Evolutionary conservation across 164 flowering plant species (phyloP), one percentile per base, ranked within the genome.

Genomic region (Dillenia suffruticosa): DNA sequence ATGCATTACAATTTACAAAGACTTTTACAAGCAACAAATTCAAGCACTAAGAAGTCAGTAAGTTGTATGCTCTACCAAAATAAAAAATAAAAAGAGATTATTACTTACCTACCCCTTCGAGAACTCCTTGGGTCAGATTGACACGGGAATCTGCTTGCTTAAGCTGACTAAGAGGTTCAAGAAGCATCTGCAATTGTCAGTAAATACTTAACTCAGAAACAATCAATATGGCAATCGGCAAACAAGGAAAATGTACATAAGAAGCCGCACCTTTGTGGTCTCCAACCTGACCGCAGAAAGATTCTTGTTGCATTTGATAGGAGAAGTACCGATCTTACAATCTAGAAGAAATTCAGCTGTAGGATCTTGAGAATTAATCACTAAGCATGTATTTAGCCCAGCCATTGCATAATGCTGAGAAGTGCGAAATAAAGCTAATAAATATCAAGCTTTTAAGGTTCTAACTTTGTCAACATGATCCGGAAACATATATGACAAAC

Each of bases 51-150:
- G 32, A 26, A 26, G 32, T 26, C 32, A 26, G 5, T 26, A 26
- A 26, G 3, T 26, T 26, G 2, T 26, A 26, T 26, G 2, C 5
- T 26, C 51, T 11, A 32, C 54, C 48, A 53, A 17, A 22, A n/a
- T n/a, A n/a, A n/a, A 19, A 49, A 43, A 12, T 52, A 26, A 54
- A 16, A 62, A 49, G 47, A 57, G 57, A 56, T 56, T 58, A 57
- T 72, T 59, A 84, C 89, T 43, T 83, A 87, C 97, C 90, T 72
- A 88, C 97, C 98, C 90, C 95, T 87, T 87, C 87, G 43, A 93
- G 92, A 73, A 88, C 80, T 63, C 97, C 98, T 77, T 90, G 94
- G 14, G 88, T 83, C 79, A 87, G 57, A 76, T 93, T 88, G 69
- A 87, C 81, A 44, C 68, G 88, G 10, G 88, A 79, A 82, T 93